Conservation (phyloP, 163 green algal genomes). For the Scenedesmus sp. region DNA sequence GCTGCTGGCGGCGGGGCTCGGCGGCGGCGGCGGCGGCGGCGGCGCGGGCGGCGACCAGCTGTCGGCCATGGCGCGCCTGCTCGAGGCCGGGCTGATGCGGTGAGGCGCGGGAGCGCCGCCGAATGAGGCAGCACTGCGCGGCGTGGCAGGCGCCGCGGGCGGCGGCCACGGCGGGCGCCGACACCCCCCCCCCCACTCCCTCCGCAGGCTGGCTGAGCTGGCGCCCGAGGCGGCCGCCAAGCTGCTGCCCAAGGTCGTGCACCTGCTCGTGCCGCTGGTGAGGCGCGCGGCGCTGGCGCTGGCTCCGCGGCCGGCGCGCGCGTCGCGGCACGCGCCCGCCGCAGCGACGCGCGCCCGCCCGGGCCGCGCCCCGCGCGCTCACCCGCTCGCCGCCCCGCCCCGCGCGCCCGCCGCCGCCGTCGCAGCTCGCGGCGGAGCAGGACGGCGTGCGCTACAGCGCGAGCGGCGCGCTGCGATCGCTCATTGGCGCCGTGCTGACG, state of each 20-base stretch:
- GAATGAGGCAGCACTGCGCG: too few species aligned
- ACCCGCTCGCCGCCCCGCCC: too few species aligned
- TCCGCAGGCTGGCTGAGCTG: conserved; percentile 44
- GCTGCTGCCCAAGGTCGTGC: conserved; percentile 64
- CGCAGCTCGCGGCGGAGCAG: conserved; percentile 61
- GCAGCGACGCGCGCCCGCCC: too few species aligned
- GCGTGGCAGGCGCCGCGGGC: too few species aligned
- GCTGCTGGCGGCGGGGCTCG: conserved; percentile 16
- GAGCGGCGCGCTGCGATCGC: conserved; percentile 58
- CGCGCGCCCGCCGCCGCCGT: too few species aligned
- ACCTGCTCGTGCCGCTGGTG: conserved; percentile 74
- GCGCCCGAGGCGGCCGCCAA: conserved; percentile 47
- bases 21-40: neutral
- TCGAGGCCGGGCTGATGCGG: conserved; percentile 67
- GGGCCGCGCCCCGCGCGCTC: too few species aligned
- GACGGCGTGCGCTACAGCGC: conserved; percentile 75
- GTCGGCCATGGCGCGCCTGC: conserved; percentile 61
- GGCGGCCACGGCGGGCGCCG: too few species aligned
- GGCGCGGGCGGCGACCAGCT: conserved; percentile 51
- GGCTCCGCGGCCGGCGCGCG: too few species aligned
- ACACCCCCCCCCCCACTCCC: too few species aligned
- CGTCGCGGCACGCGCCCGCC: too few species aligned
- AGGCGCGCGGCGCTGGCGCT: too few species aligned
- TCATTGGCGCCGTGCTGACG: conserved; percentile 55
- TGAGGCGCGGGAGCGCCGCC: too few species aligned